A percentile compares a stretch with the other conserved stretches of the same genome.
Evolutionary conservation across 768 basidiomycete genomes (phyloP).

Genomic region (Kwoniella dendrophila): DNA sequence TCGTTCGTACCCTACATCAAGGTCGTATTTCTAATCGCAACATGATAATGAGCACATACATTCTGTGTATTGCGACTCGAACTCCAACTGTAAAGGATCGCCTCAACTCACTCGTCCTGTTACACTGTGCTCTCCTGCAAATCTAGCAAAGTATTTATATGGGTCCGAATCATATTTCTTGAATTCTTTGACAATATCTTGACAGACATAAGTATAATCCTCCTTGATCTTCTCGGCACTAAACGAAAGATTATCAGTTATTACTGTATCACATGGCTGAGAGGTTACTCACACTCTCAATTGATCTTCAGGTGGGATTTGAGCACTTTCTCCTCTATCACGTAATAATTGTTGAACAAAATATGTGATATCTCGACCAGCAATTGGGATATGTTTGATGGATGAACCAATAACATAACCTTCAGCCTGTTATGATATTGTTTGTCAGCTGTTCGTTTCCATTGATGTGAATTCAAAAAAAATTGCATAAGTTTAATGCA

Average conservation of each 20-base stretch:
- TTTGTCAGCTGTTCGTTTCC: slow-evolving; percentile 14
- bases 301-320: slow-evolving; percentile 95
- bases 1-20: slow-evolving; percentile 97
- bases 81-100: background rate
- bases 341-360: slow-evolving; percentile 95
- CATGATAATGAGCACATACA: background rate
- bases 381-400: slow-evolving; percentile 98
- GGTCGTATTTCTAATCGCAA: slow-evolving; percentile 75
- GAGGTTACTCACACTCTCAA: slow-evolving; percentile 63
- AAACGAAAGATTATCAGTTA: background rate
- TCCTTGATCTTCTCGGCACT: slow-evolving; percentile 91
- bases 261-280: background rate
- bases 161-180: slow-evolving; percentile 97
- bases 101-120: slow-evolving; percentile 73
- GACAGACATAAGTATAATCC: slow-evolving; percentile 96
- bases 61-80: background rate
- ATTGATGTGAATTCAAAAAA: background rate
- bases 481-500: background rate
- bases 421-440: slow-evolving; percentile 63
- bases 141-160: slow-evolving; percentile 90
- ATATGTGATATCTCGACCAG: slow-evolving; percentile 93
- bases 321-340: slow-evolving; percentile 86
- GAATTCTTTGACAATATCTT: slow-evolving; percentile 98
- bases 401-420: slow-evolving; percentile 99
- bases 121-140: slow-evolving; percentile 88